A percentile compares a stretch with the other conserved stretches of the same genome.
phyloP scores from a whole-genome alignment of 345 rosid species.

The Acer campestre region DNA sequence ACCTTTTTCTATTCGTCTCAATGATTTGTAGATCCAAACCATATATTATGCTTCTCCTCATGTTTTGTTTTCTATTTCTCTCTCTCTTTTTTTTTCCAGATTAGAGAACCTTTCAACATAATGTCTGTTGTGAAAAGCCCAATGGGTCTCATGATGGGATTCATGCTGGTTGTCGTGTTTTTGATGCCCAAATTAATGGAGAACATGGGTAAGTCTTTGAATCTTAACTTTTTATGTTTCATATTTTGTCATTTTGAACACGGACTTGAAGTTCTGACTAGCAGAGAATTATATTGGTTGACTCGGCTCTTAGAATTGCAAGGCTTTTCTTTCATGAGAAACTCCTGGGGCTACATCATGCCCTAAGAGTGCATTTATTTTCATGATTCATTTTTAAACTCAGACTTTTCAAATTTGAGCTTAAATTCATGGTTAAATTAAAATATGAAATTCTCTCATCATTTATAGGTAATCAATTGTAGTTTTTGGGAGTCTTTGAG shows the following conservation, averaged over 20 bases:
- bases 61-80: conserved; percentile 10
- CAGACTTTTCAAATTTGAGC: not conserved
- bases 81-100: conserved; percentile 38
- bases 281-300: not conserved
- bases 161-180: conserved; percentile 89
- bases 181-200: conserved; percentile 95
- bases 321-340: not conserved
- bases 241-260: conserved; percentile 15
- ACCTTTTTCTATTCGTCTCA: conserved; percentile 8
- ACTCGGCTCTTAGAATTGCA: conserved; percentile 7
- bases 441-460: not conserved
- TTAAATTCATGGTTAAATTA: not conserved
- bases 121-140: conserved; percentile 91
- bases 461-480: not conserved
- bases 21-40: not conserved
- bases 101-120: conserved; percentile 85
- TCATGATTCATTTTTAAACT: not conserved
- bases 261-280: conserved; percentile 1
- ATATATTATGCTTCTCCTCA: conserved; percentile 23
- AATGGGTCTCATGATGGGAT: conserved; percentile 98
- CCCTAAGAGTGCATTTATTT: not conserved
- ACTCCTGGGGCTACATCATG: not conserved
- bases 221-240: conserved; percentile 12
- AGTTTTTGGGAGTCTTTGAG: not conserved
- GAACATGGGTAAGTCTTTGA: conserved; percentile 70